phyloP scores from a whole-genome alignment of 176 grass and related monocot genomes.

The Phoenix roebelenii region DNA sequence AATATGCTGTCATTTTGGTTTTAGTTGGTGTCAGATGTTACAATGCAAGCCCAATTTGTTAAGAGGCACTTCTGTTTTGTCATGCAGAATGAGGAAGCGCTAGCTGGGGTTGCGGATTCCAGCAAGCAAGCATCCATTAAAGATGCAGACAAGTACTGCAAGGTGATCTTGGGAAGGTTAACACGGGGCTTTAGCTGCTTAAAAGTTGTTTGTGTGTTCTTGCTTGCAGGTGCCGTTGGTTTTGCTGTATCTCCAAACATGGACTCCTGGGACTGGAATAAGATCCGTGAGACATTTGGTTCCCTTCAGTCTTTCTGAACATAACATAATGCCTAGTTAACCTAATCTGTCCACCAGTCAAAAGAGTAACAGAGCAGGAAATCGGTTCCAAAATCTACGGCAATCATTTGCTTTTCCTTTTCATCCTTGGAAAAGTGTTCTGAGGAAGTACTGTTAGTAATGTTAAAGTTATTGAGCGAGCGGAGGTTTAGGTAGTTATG shows the following conservation, averaged over 20 bases:
- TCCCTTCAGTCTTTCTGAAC: constrained; percentile 38
- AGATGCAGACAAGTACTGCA: constrained; percentile 84
- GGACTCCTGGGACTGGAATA: constrained; percentile 40
- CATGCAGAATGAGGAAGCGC: constrained; percentile 60
- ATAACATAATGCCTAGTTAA: constrained; percentile 5
- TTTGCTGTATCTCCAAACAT: constrained; percentile 37
- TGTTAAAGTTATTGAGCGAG: no score
- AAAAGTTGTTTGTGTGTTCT: constrained; percentile 41
- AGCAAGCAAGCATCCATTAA: constrained; percentile 49
- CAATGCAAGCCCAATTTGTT: neutral
- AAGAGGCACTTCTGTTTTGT: neutral
- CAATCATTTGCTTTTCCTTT: neutral
- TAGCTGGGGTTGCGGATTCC: constrained; percentile 31
- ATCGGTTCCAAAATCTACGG: neutral
- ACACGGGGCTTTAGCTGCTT: constrained; percentile 38
- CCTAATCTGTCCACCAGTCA: neutral
- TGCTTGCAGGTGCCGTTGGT: constrained; percentile 28
- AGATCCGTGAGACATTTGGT: constrained; percentile 37
- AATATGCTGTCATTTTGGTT: neutral
- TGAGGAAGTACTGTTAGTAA: no score
- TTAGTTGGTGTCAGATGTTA: no score
- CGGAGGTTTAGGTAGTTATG: no score
- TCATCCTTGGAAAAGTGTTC: neutral
- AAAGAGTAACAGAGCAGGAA: constrained; percentile 1
- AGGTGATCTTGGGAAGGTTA: constrained; percentile 62